Conservation (phyloP, 305 asterid genomes). For the Withania somnifera region DNA sequence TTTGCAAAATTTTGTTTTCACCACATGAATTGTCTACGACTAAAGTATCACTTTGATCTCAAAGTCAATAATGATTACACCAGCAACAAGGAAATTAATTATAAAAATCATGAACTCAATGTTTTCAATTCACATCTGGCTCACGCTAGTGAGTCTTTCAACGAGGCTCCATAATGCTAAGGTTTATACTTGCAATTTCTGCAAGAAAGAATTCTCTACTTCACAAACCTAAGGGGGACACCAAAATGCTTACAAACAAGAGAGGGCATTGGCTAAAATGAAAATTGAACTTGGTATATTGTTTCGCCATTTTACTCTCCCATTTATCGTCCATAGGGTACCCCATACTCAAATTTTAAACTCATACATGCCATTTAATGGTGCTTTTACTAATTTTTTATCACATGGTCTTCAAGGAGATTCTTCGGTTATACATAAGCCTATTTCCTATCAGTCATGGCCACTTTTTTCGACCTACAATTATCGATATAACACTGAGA, state of each 20-base stretch:
- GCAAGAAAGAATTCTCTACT: slow-evolving; percentile 55
- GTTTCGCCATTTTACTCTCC: slow-evolving; percentile 21
- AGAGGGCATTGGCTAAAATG: slow-evolving; percentile 47
- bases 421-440: slow-evolving; percentile 36
- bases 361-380: slow-evolving; percentile 22
- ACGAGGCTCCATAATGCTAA: slow-evolving; percentile 1
- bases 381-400: slow-evolving; percentile 12
- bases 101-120: background rate
- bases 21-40: background rate
- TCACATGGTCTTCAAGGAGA: slow-evolving; percentile 28
- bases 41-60: slow-evolving; percentile 24
- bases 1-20: slow-evolving; percentile 23
- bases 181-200: slow-evolving; percentile 41
- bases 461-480: background rate
- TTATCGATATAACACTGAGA: slow-evolving; percentile 13
- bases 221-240: slow-evolving; percentile 77
- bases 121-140: background rate
- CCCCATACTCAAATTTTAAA: slow-evolving; percentile 25
- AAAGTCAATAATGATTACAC: slow-evolving; percentile 22
- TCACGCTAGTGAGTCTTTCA: background rate
- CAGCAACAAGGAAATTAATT: background rate
- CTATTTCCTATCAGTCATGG: slow-evolving; percentile 23
- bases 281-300: slow-evolving; percentile 19
- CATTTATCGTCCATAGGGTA: slow-evolving; percentile 22
- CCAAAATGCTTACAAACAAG: slow-evolving; percentile 72